Evolutionary conservation across 2,329 filamentous ascomycete species (phyloP), one percentile per base, ranked within the genome.

Genomic region (Talaromyces islandicus): DNA sequence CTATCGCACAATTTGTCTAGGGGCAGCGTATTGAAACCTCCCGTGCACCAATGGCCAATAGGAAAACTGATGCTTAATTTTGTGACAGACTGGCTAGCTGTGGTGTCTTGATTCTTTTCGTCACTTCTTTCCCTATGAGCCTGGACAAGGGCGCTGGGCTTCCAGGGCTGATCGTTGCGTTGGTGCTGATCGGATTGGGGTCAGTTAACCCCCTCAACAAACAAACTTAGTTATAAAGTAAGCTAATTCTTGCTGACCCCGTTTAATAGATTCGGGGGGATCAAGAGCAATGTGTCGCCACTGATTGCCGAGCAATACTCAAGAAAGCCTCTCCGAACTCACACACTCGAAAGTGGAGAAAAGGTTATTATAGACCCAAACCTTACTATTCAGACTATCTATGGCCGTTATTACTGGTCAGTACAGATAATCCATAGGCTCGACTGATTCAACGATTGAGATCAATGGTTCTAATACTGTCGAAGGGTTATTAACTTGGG

Each of bases 261-360:
- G 19, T 24, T 24, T 7, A 17, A 11, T 46, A 46, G 41, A 7
- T 46, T 46, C 19, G 55, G 55, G 11, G 55, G 55, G 7, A 48
- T 58, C 83, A 92, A 92, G 79, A 84, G 87, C 65, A 92, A 92
- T 69, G 88, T 92, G 46, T 85, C 86, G 0, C 86, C 88, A 0
- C 76, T 90, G 25, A 83, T 90, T 59, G 87, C 87, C 25, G 88
- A 91, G 68, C 88, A 91, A 73, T 87, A 88, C 71, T 80, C 78
- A 38, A 82, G 85, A 61, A 81, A 78, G 4, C 81, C 79, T 62
- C 81, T 85, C 64, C 81, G 79, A 56, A 80, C 90, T 59, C 77
- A 83, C 64, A 81, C 78, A 2, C 75, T 78, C 35, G 73, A 79
- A 51, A 79, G 75, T 1, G 88, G 88, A 59, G 82, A 89, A 73